phyloP scores from a whole-genome alignment of 192 early-diverging fungal species.

The Backusella tarrabulga region DNA sequence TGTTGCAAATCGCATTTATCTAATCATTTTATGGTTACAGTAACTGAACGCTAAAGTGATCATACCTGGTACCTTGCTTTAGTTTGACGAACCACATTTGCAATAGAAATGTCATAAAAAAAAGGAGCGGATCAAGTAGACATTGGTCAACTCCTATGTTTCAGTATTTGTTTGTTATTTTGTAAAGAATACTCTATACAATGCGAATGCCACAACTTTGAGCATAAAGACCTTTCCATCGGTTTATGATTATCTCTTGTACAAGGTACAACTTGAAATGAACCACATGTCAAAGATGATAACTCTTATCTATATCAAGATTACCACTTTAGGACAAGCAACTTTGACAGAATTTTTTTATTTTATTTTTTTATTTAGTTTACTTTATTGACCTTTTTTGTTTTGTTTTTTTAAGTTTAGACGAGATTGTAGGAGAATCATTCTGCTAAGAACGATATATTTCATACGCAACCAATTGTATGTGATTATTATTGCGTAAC shows the following conservation, averaged over 20 bases:
- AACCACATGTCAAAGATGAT: conserved; percentile 4
- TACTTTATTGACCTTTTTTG: neutral
- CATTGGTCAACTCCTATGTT: neutral
- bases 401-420: neutral
- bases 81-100: neutral
- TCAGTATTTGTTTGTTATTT: neutral
- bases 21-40: neutral
- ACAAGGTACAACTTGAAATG: neutral
- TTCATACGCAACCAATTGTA: neutral
- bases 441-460: neutral
- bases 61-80: neutral
- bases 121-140: neutral
- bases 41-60: neutral
- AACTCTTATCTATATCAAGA: neutral
- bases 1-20: neutral
- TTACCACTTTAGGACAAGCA: neutral
- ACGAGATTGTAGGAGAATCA: neutral
- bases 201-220: too few relatives aligned
- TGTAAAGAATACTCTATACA: too few relatives aligned
- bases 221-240: neutral
- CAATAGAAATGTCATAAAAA: neutral
- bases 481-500: neutral
- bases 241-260: neutral
- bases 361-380: neutral
- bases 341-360: neutral